Base-by-base conservation (phyloP, 108 stramenopile genomes). In the Epipyxis sp. region DNA sequence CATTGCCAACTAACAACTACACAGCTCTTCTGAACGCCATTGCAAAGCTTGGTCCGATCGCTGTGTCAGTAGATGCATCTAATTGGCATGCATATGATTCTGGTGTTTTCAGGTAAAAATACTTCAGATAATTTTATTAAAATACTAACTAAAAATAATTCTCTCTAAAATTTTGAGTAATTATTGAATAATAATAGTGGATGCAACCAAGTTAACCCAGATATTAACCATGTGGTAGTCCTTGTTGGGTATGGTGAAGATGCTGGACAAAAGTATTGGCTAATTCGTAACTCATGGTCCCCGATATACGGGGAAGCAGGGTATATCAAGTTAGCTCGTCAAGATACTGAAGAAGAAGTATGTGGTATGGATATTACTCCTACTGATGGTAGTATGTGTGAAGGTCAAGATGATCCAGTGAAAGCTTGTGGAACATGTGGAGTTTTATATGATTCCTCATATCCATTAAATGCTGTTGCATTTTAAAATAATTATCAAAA, bases 31-130 rank as follows among this genome's bases (percentile, higher is more conserved):
- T 93, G 87, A 90, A 89, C 80, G 91, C 92, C 44, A 83, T 95
- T 46, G 91, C 90, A 42, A 90, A 84, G 76, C 50, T 84, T 6
- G 90, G 94, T 30, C 94, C 94, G 0, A 40, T 95, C 37, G 92
- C 83, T 30, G 87, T 93, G 6, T 69, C 76, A 40, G 89, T 93
- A 1, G 91, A 90, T 41, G 91, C 91, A 1, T 42, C 46, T 16
- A 69, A 76, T 0, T 94, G 94, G 94, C 44, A 44, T 20, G 41
- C 78, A 6, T 93, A 93, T 79, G 62, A 84, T 40, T 62, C 78
- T 35, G 92, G 92, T 10, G 80, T 90, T 44, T 91, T 82, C 80
- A 6, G 43, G n/a, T n/a, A n/a, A n/a, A n/a, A n/a, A n/a, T n/a
- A n/a, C n/a, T n/a, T n/a, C n/a, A n/a, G n/a, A n/a, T n/a, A n/a